Evolutionary conservation across 2,329 filamentous ascomycete genomes (phyloP), one percentile per base, ranked within the genome.

Genomic region (Claviceps humidiphila): DNA sequence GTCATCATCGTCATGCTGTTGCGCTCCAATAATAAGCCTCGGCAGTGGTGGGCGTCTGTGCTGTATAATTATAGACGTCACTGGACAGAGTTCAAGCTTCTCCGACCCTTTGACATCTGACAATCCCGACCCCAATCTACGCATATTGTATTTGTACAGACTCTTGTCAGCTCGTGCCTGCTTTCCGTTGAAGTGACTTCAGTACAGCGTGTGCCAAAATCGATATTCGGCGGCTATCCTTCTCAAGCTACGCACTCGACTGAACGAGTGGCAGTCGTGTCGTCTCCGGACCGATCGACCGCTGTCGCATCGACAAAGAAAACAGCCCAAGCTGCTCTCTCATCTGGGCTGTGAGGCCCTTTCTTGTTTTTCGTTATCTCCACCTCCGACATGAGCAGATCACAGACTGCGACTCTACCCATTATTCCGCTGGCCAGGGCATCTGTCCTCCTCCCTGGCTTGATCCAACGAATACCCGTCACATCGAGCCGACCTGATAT

Each of bases 381-480:
- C 9, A 40, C 17, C 58, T 55, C 51, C 63, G 64, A 58, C 61
- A 70, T 70, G 68, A 66, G 62, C 54, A 66, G 66, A 60, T 63
- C 66, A 58, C 65, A 72, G 59, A 70, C 72, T 52, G 66, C 70
- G 45, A 70, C 70, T 51, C 69, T 95, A 38, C 87, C 91, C 46
- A 72, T 97, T 60, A 85, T 97, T 59, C 87, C 89, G 40, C 79
- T 97, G 44, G 81, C 88, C 51, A 82, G 84, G 63, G 86, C 85
- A 58, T 80, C 82, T 56, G 86, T 96, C 58, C 81, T 97, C 42
- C 79, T 95, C 9, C 93, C 93, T 4, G 89, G 89, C 56, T 82
- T 90, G 53, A 82, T 90, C 49, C 79, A 95, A 60, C 85, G 90
- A 60, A 86, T 97, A 58, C 82, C 88, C 51, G 84, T 96, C 50